phyloP scores from a whole-genome alignment of 768 basidiomycete genomes.

The Suillus discolor region DNA sequence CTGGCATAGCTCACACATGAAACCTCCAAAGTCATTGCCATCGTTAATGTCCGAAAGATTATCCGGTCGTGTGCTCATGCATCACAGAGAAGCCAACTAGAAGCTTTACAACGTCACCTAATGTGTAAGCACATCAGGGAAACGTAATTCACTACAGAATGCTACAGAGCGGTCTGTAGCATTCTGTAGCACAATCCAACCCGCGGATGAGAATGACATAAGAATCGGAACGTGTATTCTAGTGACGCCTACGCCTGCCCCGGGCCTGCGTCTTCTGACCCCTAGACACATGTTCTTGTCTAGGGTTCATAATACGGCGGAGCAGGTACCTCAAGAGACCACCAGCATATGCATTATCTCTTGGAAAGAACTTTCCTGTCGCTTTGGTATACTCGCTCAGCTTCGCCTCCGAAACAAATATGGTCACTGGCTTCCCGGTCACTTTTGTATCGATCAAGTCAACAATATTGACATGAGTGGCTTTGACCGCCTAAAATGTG shows the following conservation, averaged over 20 bases:
- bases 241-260: not conserved
- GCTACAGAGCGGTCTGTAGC: too few relatives aligned
- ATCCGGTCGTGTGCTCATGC: too few relatives aligned
- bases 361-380: constrained; percentile 29
- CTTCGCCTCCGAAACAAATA: constrained; percentile 22
- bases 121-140: too few relatives aligned
- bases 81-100: too few relatives aligned
- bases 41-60: too few relatives aligned
- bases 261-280: not conserved
- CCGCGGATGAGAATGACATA: not conserved
- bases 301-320: constrained; percentile 24
- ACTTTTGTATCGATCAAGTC: constrained; percentile 28
- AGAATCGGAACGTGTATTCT: not conserved
- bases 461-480: constrained; percentile 33
- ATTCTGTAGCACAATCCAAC: too few relatives aligned
- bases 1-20: too few relatives aligned
- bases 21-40: too few relatives aligned
- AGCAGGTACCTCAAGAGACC: constrained; percentile 33
- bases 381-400: constrained; percentile 25
- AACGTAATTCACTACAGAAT: too few relatives aligned
- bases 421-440: constrained; percentile 16
- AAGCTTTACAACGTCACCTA: too few relatives aligned
- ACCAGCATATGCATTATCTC: constrained; percentile 27
- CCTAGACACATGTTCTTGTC: not conserved
- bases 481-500: constrained; percentile 21